Percentiles rank a stretch among this genome's conserved stretches.
Conservation (phyloP, 257 asterid species). For the Paraleonurus japonicus region DNA sequence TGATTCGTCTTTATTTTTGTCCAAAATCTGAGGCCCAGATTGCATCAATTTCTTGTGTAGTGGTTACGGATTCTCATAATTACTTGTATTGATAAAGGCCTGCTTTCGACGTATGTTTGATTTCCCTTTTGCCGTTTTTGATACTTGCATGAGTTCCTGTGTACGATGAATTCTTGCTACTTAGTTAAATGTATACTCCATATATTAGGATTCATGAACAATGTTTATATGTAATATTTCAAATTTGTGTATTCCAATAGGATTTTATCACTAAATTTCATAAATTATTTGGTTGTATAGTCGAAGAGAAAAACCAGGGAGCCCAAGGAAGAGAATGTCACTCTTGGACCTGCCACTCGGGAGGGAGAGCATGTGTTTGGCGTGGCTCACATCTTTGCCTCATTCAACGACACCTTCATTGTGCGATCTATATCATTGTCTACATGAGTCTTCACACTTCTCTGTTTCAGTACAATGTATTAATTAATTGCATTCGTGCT, state of each 20-base stretch:
- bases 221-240: too few relatives aligned
- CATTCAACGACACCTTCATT: constrained; percentile 87
- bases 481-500: neutral
- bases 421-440: constrained; percentile 28
- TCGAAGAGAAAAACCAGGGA: constrained; percentile 78
- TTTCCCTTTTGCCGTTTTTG: neutral
- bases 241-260: neutral
- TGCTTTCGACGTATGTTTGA: neutral
- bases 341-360: constrained; percentile 75
- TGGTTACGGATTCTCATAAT: neutral
- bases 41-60: neutral
- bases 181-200: neutral
- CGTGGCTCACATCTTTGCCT: constrained; percentile 92
- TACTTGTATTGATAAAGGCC: neutral
- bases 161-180: neutral
- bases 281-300: constrained; percentile 29
- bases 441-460: too few relatives aligned
- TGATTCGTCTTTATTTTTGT: neutral
- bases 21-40: neutral
- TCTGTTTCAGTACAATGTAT: neutral
- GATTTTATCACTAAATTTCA: neutral
- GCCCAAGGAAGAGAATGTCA: constrained; percentile 81
- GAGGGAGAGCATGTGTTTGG: constrained; percentile 84
- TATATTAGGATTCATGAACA: neutral
- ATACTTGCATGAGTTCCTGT: neutral